Evolutionary conservation across 2,329 filamentous ascomycete genomes (phyloP).

Genomic region (Fusarium xyrophilum): DNA sequence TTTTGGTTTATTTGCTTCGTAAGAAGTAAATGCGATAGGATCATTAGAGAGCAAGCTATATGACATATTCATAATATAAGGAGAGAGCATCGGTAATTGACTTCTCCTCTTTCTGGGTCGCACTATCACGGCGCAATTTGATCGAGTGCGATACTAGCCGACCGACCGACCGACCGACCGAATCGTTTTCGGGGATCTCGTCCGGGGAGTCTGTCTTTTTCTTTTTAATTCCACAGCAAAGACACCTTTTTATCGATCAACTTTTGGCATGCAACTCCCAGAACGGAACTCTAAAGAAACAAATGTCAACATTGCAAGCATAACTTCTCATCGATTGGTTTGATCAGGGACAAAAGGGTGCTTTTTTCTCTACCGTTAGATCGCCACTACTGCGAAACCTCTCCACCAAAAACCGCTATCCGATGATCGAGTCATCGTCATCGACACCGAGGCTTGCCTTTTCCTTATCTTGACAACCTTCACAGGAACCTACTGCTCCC

Average conservation of each 20-base stretch:
- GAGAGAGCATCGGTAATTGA: neutral
- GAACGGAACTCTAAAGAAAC: conserved; percentile 2
- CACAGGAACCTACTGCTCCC: neutral
- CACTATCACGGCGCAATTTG: conserved; percentile 7
- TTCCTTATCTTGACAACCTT: neutral
- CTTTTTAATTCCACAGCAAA: conserved; percentile 4
- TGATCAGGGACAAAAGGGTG: neutral
- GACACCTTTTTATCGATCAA: conserved; percentile 4
- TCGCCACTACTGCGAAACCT: conserved; percentile 26
- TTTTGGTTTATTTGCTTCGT: conserved; percentile 16
- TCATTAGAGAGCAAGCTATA: neutral
- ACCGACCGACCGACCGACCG: conserved; percentile 35
- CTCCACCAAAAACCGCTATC: conserved; percentile 25
- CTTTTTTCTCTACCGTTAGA: conserved; percentile 4
- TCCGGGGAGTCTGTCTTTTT: conserved; percentile 13
- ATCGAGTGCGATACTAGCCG: conserved; percentile 38
- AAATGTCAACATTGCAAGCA: neutral
- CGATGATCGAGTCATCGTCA: conserved; percentile 41
- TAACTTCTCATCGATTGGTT: neutral
- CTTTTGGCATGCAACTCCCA: conserved; percentile 4
- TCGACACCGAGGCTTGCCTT: conserved; percentile 26
- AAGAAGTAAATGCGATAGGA: conserved; percentile 1
- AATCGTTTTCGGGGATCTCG: conserved; percentile 27
- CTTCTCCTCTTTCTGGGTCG: neutral
- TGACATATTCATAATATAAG: neutral